These are phyloP conservation scores for Trichaptum fuscoviolaceum DNA, from an alignment of 768 basidiomycete species.

Conservation along the genomic window DNA sequence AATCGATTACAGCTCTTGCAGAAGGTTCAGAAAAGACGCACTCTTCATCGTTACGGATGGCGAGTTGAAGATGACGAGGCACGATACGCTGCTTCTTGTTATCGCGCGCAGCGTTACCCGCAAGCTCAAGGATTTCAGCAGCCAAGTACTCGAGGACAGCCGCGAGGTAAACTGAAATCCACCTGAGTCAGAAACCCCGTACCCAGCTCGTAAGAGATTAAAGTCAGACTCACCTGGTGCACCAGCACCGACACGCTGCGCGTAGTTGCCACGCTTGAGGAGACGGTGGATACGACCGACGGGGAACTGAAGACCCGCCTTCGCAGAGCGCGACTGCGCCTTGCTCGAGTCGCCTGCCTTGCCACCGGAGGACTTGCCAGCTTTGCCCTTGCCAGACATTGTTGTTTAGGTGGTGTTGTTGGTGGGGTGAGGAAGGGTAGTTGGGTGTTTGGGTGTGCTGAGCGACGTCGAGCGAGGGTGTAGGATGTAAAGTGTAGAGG, in stretches of 20 bases:
- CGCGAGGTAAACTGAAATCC: conserved; percentile 46
- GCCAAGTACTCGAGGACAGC: conserved; percentile 59
- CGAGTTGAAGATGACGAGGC: conserved; percentile 60
- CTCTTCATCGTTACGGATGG: conserved; percentile 61
- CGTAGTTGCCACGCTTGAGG: conserved; percentile 55
- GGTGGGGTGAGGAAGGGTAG: background rate
- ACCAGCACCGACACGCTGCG: conserved; percentile 50
- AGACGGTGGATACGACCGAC: conserved; percentile 61
- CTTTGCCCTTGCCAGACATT: conserved; percentile 33
- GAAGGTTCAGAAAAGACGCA: conserved; percentile 16
- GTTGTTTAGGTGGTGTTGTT: background rate
- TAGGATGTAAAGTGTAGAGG: background rate
- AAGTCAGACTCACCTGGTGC: conserved; percentile 33
- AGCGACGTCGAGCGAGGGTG: background rate
- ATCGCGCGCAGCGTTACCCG: conserved; percentile 50
- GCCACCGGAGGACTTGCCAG: conserved; percentile 17
- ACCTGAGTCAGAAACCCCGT: background rate
- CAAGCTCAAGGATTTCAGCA: conserved; percentile 59
- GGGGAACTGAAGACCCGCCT: conserved; percentile 41
- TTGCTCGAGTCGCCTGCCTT: conserved; percentile 19
- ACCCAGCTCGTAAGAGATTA: background rate
- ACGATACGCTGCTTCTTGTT: conserved; percentile 61
- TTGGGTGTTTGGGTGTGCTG: conserved; percentile 12
- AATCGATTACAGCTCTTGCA: too few species aligned
- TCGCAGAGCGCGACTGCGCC: conserved; percentile 34